Conservation (phyloP, 176 grass and related monocot genomes). For the Juncus effusus region DNA sequence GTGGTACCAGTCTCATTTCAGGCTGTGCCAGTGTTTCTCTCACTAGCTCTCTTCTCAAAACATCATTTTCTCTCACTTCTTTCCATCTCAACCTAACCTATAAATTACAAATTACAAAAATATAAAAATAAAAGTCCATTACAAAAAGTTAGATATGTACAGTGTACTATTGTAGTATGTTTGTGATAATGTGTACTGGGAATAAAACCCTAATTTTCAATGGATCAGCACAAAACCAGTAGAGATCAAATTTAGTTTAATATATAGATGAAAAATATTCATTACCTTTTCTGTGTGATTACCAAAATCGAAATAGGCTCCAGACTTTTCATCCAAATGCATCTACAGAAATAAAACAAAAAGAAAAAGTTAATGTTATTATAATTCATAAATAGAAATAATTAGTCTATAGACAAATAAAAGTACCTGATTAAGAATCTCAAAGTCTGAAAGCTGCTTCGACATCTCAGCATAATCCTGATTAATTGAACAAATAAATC, state of each 20-base stretch:
- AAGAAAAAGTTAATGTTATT: constrained; percentile 19
- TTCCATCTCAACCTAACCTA: constrained; percentile 90
- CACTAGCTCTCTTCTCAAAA: constrained; percentile 58
- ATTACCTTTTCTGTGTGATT: constrained; percentile 92
- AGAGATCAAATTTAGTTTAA: not conserved
- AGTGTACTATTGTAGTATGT: too few species aligned
- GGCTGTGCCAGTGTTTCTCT: constrained; percentile 71
- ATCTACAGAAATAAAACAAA: constrained; percentile 42
- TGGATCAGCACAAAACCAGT: not conserved
- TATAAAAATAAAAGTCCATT: constrained; percentile 9
- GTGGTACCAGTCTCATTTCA: constrained; percentile 69
- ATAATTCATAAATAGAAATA: not conserved
- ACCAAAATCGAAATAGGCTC: constrained; percentile 90
- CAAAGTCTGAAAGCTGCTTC: constrained; percentile 81
- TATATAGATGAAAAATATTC: not conserved
- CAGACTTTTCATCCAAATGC: constrained; percentile 74
- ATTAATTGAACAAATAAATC: constrained; percentile 9
- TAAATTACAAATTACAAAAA: constrained; percentile 23
- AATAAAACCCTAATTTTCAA: too few species aligned
- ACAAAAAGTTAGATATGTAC: too few species aligned
- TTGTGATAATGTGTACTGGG: not conserved
- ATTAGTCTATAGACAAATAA: not conserved
- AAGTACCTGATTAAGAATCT: constrained; percentile 74
- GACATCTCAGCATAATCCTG: constrained; percentile 73
- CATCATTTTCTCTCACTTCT: constrained; percentile 49